These are phyloP conservation scores for Entelexis sorbosivorans DNA, from an alignment of 1,139 yeast genomes.

Conservation along the genomic window DNA sequence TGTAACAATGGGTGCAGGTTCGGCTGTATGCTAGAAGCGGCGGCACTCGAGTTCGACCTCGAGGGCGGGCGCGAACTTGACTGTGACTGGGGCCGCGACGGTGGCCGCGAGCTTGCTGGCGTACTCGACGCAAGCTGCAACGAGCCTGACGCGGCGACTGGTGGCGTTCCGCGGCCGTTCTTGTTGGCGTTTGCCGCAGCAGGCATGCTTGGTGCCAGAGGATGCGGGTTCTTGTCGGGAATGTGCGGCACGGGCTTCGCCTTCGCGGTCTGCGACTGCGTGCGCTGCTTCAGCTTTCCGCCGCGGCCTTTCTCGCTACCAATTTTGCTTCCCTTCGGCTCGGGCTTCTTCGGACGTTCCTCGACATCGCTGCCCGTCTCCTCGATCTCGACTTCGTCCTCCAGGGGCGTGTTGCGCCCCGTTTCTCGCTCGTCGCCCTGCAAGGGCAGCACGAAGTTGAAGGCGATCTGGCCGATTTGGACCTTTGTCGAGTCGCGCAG, in stretches of 20 bases:
- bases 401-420: constrained; percentile 1
- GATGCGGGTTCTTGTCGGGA: background rate
- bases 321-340: background rate
- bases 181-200: background rate
- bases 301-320: constrained; percentile 19
- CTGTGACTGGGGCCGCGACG: background rate
- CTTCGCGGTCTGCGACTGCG: constrained; percentile 5
- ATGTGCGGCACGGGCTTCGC: background rate
- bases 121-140: background rate
- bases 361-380: constrained; percentile 6
- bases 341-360: background rate
- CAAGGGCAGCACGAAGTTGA: constrained; percentile 69
- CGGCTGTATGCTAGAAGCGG: too few species aligned
- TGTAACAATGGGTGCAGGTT: background rate
- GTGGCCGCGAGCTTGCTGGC: background rate
- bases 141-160: background rate
- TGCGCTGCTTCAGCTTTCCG: constrained; percentile 17
- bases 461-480: constrained; percentile 87
- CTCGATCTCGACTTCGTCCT: constrained; percentile 16
- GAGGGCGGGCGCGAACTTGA: background rate
- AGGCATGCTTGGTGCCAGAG: background rate
- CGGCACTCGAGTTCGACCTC: background rate
- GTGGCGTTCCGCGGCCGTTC: background rate
- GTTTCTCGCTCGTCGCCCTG: constrained; percentile 23
- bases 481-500: constrained; percentile 63